Percentiles rank a stretch among this genome's conserved stretches.
Evolutionary conservation across 1,139 yeast genomes (phyloP).

Genomic region (Torulaspora globosa): DNA sequence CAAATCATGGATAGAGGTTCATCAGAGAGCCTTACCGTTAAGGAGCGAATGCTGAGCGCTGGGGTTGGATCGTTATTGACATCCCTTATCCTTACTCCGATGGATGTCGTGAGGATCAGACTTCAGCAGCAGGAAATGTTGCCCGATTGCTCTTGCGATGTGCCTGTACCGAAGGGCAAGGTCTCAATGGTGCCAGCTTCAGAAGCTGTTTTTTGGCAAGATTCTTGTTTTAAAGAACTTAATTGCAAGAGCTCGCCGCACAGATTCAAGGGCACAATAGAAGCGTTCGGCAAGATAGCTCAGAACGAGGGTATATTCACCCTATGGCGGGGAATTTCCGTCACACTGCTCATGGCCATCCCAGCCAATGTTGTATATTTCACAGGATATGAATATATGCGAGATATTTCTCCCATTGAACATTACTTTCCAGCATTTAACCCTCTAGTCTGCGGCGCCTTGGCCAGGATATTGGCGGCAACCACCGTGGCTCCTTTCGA

Average conservation of each 20-base stretch:
- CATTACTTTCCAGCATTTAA: slow-evolving; percentile 48
- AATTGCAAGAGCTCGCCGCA: slow-evolving; percentile 26
- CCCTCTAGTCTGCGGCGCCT: slow-evolving; percentile 80
- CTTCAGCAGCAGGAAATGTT: slow-evolving; percentile 82
- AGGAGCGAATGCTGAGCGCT: slow-evolving; percentile 77
- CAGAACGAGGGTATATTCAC: slow-evolving; percentile 70
- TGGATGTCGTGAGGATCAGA: slow-evolving; percentile 88
- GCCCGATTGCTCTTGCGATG: slow-evolving; percentile 40
- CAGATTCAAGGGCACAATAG: slow-evolving; percentile 55
- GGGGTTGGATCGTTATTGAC: slow-evolving; percentile 88
- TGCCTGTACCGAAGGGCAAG: slow-evolving; percentile 20
- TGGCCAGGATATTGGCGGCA: slow-evolving; percentile 82
- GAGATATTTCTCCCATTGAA: slow-evolving; percentile 67
- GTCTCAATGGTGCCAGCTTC: slow-evolving; percentile 21
- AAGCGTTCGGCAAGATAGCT: slow-evolving; percentile 65
- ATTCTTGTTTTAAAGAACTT: slow-evolving; percentile 34
- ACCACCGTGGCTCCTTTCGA: slow-evolving; percentile 86
- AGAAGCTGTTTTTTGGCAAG: slow-evolving; percentile 43
- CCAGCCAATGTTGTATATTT: slow-evolving; percentile 93
- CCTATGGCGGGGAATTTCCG: slow-evolving; percentile 83
- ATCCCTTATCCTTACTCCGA: slow-evolving; percentile 82
- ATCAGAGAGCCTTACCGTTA: slow-evolving; percentile 18
- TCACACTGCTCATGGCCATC: slow-evolving; percentile 81
- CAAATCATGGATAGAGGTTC: slow-evolving; percentile 9
- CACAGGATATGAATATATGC: slow-evolving; percentile 82